Evolutionary conservation across 176 grass and related monocot genomes (phyloP).

Genomic region (Metroxylon sagu): DNA sequence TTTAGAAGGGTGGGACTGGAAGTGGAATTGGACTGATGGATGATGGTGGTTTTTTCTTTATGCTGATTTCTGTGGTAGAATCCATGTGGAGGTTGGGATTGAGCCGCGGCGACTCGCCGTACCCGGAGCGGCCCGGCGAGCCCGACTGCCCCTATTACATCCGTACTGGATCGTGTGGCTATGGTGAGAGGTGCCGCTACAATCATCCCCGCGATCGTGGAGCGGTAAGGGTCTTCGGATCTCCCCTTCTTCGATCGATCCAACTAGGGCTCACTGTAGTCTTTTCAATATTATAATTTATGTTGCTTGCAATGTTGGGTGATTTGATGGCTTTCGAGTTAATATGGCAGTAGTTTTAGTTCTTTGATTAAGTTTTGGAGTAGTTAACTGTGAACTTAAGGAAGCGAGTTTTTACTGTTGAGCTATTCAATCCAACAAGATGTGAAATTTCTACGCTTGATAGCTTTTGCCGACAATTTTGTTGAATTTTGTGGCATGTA

Average conservation of each 20-base stretch:
- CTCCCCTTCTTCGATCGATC: neutral
- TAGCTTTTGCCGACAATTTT: neutral
- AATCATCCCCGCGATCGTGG: constrained; percentile 76
- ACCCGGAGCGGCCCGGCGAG: constrained; percentile 78
- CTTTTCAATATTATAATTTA: neutral
- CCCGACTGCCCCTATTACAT: constrained; percentile 75
- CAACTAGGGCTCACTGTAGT: constrained; percentile 6
- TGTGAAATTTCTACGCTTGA: too few species aligned
- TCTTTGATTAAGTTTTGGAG: too few species aligned
- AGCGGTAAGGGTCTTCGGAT: constrained; percentile 30
- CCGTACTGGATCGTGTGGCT: constrained; percentile 75
- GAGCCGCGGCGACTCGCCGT: constrained; percentile 27
- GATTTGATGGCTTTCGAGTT: too few species aligned
- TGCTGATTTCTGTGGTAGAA: constrained; percentile 34
- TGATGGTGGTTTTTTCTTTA: constrained; percentile 1
- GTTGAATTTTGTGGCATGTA: neutral
- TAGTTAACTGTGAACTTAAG: too few species aligned
- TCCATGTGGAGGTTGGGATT: constrained; percentile 76
- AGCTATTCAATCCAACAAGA: too few species aligned
- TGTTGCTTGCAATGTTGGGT: too few species aligned
- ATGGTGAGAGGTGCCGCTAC: constrained; percentile 86
- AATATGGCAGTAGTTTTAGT: too few species aligned
- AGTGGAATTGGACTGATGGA: neutral
- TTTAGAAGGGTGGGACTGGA: constrained; percentile 1
- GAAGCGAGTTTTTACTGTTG: neutral